Conservation (phyloP, 192 early-diverging fungal genomes). For the Umbelopsis ramanniana region DNA sequence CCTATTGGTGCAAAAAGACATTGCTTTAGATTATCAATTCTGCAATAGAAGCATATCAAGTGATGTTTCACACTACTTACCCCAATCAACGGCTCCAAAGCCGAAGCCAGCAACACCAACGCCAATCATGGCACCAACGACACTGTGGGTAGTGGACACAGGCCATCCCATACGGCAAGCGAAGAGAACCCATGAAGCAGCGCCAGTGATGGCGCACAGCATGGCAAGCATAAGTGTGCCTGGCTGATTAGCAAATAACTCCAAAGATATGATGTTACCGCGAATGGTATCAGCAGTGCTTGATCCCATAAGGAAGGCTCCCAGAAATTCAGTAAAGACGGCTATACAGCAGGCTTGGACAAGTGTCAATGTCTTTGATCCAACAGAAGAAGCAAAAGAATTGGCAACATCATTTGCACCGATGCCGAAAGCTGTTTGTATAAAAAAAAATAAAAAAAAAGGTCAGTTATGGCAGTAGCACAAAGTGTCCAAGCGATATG, state of each 20-base stretch:
- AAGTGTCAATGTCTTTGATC: constrained; percentile 77
- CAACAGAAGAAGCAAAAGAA: constrained; percentile 85
- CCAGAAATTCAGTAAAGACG: constrained; percentile 81
- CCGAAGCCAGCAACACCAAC: constrained; percentile 78
- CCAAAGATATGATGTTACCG: constrained; percentile 68
- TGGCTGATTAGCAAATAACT: constrained; percentile 59
- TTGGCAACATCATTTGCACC: constrained; percentile 93
- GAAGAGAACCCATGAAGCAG: constrained; percentile 75
- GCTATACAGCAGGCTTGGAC: constrained; percentile 78
- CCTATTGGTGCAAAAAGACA: not conserved
- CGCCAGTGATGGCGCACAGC: constrained; percentile 80
- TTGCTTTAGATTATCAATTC: not conserved
- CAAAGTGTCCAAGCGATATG: not conserved
- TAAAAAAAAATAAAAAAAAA: too few species aligned
- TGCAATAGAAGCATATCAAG: not conserved
- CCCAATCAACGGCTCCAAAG: constrained; percentile 64
- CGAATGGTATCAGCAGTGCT: constrained; percentile 80
- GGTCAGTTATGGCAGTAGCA: not conserved
- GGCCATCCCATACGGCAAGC: constrained; percentile 70
- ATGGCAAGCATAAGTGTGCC: constrained; percentile 84
- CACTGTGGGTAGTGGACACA: constrained; percentile 82
- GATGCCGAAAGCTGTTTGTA: constrained; percentile 63
- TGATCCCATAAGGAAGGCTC: constrained; percentile 76
- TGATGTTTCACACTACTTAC: constrained; percentile 21
- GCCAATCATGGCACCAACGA: constrained; percentile 79